phyloP scores from a whole-genome alignment of 305 asterid species.

The Ilex paraguariensis region DNA sequence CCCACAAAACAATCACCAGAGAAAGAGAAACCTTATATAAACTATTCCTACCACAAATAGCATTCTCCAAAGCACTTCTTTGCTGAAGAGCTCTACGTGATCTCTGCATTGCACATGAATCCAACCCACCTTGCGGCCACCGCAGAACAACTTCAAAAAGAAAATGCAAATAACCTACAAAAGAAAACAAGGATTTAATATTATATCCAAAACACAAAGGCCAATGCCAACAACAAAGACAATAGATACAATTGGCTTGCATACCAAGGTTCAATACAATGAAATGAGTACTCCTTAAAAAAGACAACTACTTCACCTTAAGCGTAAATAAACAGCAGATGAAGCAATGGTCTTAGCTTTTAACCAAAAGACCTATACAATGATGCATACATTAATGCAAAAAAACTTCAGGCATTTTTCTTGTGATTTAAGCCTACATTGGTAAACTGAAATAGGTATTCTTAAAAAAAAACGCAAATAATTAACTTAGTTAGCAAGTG shows the following conservation, averaged over 20 bases:
- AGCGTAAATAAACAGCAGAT: background rate
- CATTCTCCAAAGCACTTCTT: slow-evolving; percentile 72
- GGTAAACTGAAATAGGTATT: too few relatives aligned
- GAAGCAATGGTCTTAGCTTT: background rate
- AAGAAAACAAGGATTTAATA: background rate
- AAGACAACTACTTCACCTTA: background rate
- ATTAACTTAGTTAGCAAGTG: too few relatives aligned
- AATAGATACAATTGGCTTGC: background rate
- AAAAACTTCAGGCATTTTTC: too few relatives aligned
- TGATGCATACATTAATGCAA: too few relatives aligned
- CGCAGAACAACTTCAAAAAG: slow-evolving; percentile 12
- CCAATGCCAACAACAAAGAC: background rate
- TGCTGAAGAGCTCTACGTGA: slow-evolving; percentile 93
- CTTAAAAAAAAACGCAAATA: too few relatives aligned
- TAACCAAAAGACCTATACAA: too few relatives aligned
- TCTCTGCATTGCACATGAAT: slow-evolving; percentile 92
- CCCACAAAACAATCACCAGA: slow-evolving; percentile 57
- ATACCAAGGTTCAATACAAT: background rate
- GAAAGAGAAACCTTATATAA: slow-evolving; percentile 71
- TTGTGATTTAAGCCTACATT: too few relatives aligned
- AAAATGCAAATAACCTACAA: background rate
- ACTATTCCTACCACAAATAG: slow-evolving; percentile 38
- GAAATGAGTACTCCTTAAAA: background rate
- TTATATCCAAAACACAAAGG: background rate
- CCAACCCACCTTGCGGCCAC: slow-evolving; percentile 29